Base-by-base conservation (phyloP, 2,329 filamentous ascomycete genomes). In the Diaporthe eres region DNA sequence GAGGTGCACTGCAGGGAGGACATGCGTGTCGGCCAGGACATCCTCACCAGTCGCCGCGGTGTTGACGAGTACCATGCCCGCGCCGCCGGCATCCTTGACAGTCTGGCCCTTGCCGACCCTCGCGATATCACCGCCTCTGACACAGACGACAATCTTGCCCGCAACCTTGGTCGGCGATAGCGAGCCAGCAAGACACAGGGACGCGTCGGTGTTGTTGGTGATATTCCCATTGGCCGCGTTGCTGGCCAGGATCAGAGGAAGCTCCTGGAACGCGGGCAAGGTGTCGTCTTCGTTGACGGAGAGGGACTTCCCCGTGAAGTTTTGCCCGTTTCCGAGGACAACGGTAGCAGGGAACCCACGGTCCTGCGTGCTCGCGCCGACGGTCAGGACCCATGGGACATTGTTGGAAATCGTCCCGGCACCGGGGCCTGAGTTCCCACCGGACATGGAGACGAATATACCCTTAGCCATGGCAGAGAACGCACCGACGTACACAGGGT, bases 71-170 rank as follows among this genome's bases (percentile, higher is more conserved):
- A 73, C 25, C 71, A 73, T 73, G 1, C 71, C 71, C 5, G 19
- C n/a, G 4, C 55, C 71, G 1, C 71, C 71, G 15, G 71, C 71
- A 0, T 51, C 44, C 31, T 61, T 73, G 28, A 73, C 71, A 7
- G 15, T 22, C 9, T 22, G 42, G 28, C 71, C 71, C 12, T 73
- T 73, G 9, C 3, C 71, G 2, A 63, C 55, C 10, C 71, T 60
- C 17, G 37, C 70, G 22, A 17, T 25, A 22, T 42, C 51, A 1
- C 39, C 31, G 22, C 71, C 71, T 19, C 71, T 6, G 13, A 53
- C n/a, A 31, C 71, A 73, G 42, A 73, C 42, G 4, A 73, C 71
- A 6, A 73, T 17, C 31, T 73, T 73, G 34, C 71, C 71, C 25
- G 71, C 57, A 8, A 65, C 57, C 55, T 28, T 37, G 6, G 44